Conservation (phyloP, 2,329 filamentous ascomycete genomes). For the Trichoderma koningiopsis region DNA sequence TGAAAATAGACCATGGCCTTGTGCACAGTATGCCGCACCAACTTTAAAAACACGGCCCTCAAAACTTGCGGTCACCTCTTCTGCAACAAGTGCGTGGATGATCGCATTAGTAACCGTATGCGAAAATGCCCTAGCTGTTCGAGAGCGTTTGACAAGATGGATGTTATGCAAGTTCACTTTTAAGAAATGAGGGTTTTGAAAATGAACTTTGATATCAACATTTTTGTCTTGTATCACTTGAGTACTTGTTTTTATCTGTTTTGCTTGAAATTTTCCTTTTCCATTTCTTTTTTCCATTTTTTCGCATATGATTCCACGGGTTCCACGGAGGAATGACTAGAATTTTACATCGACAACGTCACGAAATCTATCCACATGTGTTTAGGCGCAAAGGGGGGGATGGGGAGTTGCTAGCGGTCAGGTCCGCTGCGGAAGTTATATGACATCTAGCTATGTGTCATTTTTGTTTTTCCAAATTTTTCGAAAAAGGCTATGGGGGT, state of each 20-base stretch:
- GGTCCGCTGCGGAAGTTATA: conserved; percentile 11
- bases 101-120: conserved; percentile 84
- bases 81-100: conserved; percentile 86
- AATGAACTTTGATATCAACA: neutral
- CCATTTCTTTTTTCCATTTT: neutral
- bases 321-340: conserved; percentile 13
- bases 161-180: conserved; percentile 75
- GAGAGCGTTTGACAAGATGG: conserved; percentile 85
- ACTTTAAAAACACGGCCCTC: conserved; percentile 91
- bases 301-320: conserved; percentile 5
- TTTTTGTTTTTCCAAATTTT: neutral
- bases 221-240: neutral
- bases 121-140: conserved; percentile 95
- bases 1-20: conserved; percentile 51
- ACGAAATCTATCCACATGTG: conserved; percentile 19
- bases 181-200: conserved; percentile 29
- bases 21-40: conserved; percentile 88
- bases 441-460: neutral
- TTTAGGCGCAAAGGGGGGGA: conserved; percentile 7
- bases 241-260: conserved; percentile 1
- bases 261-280: neutral
- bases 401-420: conserved; percentile 9
- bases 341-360: conserved; percentile 17
- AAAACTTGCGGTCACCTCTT: conserved; percentile 96
- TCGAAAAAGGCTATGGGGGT: conserved; percentile 6